Conservation (phyloP, 2,329 filamentous ascomycete genomes). For the Scedosporium boydii region DNA sequence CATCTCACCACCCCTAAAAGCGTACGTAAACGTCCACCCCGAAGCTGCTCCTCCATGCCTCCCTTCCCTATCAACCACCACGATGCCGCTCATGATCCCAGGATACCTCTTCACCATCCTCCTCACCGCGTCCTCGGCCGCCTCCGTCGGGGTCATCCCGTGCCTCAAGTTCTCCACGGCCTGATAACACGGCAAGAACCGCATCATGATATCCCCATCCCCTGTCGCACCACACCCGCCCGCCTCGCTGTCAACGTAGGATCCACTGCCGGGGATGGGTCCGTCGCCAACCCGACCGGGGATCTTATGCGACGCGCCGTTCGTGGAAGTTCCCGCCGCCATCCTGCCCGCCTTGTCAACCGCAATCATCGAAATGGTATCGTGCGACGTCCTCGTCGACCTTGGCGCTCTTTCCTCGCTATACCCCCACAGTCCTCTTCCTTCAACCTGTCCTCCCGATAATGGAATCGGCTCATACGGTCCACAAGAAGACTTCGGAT, state of each 20-base stretch:
- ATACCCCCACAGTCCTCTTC: background rate
- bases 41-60: slow-evolving; percentile 40
- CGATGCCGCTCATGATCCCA: slow-evolving; percentile 34
- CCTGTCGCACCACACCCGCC: slow-evolving; percentile 48
- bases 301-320: slow-evolving; percentile 43
- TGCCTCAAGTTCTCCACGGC: slow-evolving; percentile 42
- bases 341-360: slow-evolving; percentile 33
- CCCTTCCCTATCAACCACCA: slow-evolving; percentile 39
- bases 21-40: slow-evolving; percentile 46
- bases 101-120: slow-evolving; percentile 41
- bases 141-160: slow-evolving; percentile 36
- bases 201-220: slow-evolving; percentile 48
- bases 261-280: slow-evolving; percentile 43
- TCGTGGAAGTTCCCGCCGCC: slow-evolving; percentile 47
- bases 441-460: background rate
- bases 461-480: slow-evolving; percentile 29
- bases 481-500: slow-evolving; percentile 32
- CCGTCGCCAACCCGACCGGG: slow-evolving; percentile 47
- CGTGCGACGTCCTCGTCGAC: slow-evolving; percentile 25
- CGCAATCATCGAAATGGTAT: slow-evolving; percentile 44
- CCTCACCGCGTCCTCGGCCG: slow-evolving; percentile 39
- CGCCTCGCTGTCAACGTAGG: slow-evolving; percentile 43
- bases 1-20: slow-evolving; percentile 39
- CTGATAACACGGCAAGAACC: slow-evolving; percentile 48
- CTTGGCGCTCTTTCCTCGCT: background rate